Base-by-base conservation (phyloP, 768 basidiomycete genomes). In the Lepiota venenata region DNA sequence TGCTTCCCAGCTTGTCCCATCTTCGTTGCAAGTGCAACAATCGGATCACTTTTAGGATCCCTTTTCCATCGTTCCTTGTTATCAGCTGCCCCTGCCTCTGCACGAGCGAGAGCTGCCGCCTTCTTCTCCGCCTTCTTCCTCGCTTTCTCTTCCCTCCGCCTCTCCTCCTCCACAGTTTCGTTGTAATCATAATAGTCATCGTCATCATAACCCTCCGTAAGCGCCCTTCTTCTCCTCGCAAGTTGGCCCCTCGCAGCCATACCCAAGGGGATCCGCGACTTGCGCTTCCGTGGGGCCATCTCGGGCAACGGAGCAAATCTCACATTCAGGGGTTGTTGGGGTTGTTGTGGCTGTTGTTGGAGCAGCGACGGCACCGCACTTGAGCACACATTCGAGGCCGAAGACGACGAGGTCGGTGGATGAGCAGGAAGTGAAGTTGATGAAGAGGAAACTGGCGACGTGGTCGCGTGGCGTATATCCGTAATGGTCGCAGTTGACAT, bases 241-340 rank as follows among this genome's bases (percentile, higher is more conserved):
- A 80, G 67, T 56, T 72, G 69, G 10, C 69, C 67, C 6, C 78
- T 75, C 1, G 77, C 81, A 29, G 82, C 76, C 56, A 82, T 76
- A 3, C 84, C 84, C 2, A 85, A 66, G 4, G 83, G 84, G 3
- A 71, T 69, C 36, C 71, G 63, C 4, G 74, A 80, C 18, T 76
- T 73, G 42, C 78, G 75, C 59, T 75, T 76, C 18, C 75, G 72
- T 2, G 79, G 78, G 16, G 74, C 79, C 1, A 76, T 64, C 53
- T 78, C 70, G 1, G 84, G 84, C 20, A 86, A 67, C 0, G 84
- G 84, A 1, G 84, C 84, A 51, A 86, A 86, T 57, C 72, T 78
- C 41, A 86, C 76, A 47, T 69, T 76, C 37, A 71, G 63, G 15
- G 51, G 48, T 10, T 15, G 20, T 42, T 21, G 15, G 3, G 27